These are phyloP conservation scores for Xylaria sp. DNA, from an alignment of 2,329 filamentous ascomycete genomes.

Conservation along the genomic window DNA sequence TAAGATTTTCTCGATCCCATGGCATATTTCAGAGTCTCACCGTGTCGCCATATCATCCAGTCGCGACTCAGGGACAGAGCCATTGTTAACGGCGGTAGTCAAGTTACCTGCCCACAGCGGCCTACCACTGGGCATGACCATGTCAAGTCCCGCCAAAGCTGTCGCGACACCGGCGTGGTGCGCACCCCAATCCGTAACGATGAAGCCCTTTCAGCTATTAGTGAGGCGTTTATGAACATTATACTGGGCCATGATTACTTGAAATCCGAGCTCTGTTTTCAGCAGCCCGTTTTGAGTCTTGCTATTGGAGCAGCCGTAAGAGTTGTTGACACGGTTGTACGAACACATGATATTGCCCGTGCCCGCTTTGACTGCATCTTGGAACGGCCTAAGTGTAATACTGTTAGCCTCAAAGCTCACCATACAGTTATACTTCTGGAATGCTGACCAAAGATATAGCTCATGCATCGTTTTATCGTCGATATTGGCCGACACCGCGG, in stretches of 20 bases:
- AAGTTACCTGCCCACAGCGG: slow-evolving; percentile 65
- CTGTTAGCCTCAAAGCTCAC: background rate
- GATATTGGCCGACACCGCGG: slow-evolving; percentile 65
- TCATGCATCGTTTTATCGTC: slow-evolving; percentile 70
- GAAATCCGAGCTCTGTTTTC: slow-evolving; percentile 69
- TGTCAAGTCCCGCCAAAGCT: slow-evolving; percentile 74
- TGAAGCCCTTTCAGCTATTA: slow-evolving; percentile 64
- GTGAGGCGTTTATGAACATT: slow-evolving; percentile 47
- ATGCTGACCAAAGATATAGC: slow-evolving; percentile 70
- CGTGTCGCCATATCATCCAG: slow-evolving; percentile 70
- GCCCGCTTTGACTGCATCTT: slow-evolving; percentile 72
- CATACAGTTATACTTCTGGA: background rate
- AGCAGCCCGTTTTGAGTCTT: slow-evolving; percentile 74
- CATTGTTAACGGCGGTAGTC: slow-evolving; percentile 67
- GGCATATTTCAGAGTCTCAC: slow-evolving; percentile 33
- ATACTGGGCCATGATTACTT: slow-evolving; percentile 48
- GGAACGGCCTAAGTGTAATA: slow-evolving; percentile 66
- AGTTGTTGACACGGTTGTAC: slow-evolving; percentile 78
- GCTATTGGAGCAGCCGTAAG: slow-evolving; percentile 76
- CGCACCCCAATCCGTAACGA: slow-evolving; percentile 75
- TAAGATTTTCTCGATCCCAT: background rate
- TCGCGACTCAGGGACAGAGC: slow-evolving; percentile 64
- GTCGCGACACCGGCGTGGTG: slow-evolving; percentile 72
- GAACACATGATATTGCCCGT: slow-evolving; percentile 69
- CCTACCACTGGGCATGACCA: slow-evolving; percentile 70